Base-by-base conservation (phyloP, 306 rosid species). In the Begonia fuchsioides region DNA sequence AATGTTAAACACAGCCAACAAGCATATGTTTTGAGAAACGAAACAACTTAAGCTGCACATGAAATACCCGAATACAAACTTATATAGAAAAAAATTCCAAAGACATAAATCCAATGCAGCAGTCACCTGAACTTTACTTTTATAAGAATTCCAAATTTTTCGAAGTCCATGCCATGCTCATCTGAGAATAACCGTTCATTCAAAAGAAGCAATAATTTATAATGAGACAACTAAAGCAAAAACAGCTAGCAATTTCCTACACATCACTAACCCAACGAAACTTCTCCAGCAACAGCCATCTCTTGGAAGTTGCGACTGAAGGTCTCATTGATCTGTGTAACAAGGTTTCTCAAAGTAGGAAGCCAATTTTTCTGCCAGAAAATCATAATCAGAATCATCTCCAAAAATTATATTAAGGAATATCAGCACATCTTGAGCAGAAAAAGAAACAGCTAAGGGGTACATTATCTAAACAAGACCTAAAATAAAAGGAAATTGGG, bases 241-340 rank as follows among this genome's bases (percentile, higher is more conserved):
- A 39, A 46, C 14, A 47, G 51, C 26, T 46, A 47, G 19, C 49
- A 57, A 44, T 49, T 50, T 44, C 43, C 50, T 14, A 38, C 18
- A 13, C 14, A 64, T 32, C 52, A 35, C 15, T 47, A 39, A 90
- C 97, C 95, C 62, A 90, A 65, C 50, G 78, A 78, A 65, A 90
- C 95, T 75, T 90, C 97, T 64, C 97, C 97, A 11, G 97, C 97
- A 63, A 90, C 95, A 48, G 95, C 97, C 97, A 90, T 90, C 74
- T 90, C 95, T 76, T 69, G 80, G 67, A 90, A 84, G 72, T 90
- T 90, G 52, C 53, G 70, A 45, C 93, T 70, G 49, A 90, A 90
- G 47, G 87, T 84, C 69, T 81, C 87, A 62, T 90, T 90, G 61
- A 90, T 90, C 79, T 67, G 78, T 18, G 74, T 74, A 52, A 90